These are phyloP conservation scores for Astragalus membranaceus DNA, from an alignment of 306 rosid species.

Conservation along the genomic window DNA sequence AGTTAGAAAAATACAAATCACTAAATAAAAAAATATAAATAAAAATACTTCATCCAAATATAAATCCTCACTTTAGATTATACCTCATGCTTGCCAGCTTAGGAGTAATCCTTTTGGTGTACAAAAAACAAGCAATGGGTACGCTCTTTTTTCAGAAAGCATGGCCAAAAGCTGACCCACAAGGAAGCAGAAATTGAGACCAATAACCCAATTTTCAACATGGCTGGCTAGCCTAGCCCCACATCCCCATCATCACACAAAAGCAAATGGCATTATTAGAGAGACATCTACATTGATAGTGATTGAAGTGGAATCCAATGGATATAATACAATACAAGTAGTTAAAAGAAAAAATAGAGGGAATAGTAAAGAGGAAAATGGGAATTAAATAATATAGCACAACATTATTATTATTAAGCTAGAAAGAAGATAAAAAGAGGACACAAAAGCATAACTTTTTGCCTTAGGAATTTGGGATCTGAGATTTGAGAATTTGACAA, in stretches of 20 bases:
- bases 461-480: conserved; percentile 33
- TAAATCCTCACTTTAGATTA: neutral
- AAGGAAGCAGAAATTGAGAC: neutral
- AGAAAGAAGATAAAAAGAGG: conserved; percentile 24
- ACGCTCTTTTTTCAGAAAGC: neutral
- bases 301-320: conserved; percentile 60
- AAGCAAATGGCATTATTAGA: conserved; percentile 31
- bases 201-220: conserved; percentile 1
- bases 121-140: conserved; percentile 16
- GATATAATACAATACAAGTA: neutral
- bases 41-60: too few species aligned
- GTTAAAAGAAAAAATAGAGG: neutral
- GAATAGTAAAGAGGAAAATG: neutral
- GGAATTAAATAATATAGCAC: conserved; percentile 5
- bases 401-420: neutral
- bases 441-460: conserved; percentile 14
- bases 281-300: conserved; percentile 33
- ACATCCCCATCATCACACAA: conserved; percentile 6
- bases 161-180: conserved; percentile 32
- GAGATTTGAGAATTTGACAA: neutral
- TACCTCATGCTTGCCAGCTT: conserved; percentile 34
- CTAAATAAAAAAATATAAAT: too few species aligned
- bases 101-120: conserved; percentile 13
- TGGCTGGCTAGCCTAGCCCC: conserved; percentile 29
- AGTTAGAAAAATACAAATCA: too few species aligned